Conservation (phyloP, 164 flowering plant species). For the Annona squamosa region DNA sequence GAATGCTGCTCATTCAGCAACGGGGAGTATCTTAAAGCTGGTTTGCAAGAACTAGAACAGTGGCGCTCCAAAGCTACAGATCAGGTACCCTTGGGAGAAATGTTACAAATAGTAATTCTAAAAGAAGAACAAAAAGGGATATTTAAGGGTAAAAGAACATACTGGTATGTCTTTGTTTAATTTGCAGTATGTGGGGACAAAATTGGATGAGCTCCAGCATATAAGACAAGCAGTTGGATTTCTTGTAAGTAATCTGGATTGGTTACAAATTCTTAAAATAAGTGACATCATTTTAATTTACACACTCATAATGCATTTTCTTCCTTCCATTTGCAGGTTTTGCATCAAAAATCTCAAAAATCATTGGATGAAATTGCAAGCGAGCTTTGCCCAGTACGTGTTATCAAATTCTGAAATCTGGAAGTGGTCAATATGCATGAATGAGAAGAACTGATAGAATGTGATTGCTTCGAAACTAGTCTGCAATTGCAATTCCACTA, state of each 20-base stretch:
- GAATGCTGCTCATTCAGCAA: constrained; percentile 91
- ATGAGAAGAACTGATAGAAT: neutral
- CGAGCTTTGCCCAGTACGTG: constrained; percentile 64
- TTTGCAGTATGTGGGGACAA: constrained; percentile 52
- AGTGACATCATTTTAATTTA: no score
- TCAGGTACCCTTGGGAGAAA: constrained; percentile 28
- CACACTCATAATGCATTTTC: neutral
- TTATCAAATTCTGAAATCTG: neutral
- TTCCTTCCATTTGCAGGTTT: constrained; percentile 35
- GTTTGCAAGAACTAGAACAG: constrained; percentile 65
- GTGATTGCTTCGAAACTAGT: neutral
- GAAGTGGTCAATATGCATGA: neutral
- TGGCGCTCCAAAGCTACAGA: constrained; percentile 69
- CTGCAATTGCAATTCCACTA: neutral
- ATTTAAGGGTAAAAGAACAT: neutral
- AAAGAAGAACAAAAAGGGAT: neutral
- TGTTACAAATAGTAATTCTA: neutral
- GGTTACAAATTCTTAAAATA: neutral
- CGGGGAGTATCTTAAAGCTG: constrained; percentile 73
- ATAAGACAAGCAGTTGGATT: constrained; percentile 72
- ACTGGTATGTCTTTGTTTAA: neutral
- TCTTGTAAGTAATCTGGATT: constrained; percentile 36
- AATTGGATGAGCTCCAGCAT: constrained; percentile 78
- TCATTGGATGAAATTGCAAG: constrained; percentile 56
- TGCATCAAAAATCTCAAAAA: constrained; percentile 65